These are phyloP conservation scores for Melocanna baccifera DNA, from an alignment of 176 grass and related monocot genomes.

Conservation along the genomic window DNA sequence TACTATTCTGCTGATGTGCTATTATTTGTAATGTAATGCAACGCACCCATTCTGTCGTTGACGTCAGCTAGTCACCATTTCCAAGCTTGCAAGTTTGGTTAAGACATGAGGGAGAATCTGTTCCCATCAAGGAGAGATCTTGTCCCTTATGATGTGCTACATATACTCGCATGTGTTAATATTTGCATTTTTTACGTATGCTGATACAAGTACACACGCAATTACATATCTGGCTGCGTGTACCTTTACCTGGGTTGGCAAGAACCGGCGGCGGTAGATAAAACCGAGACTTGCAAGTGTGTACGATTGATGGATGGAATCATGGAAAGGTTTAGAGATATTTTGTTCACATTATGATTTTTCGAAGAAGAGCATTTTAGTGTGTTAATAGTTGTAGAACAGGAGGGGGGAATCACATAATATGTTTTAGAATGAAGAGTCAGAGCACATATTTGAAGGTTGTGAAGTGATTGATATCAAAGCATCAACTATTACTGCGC, in stretches of 20 bases:
- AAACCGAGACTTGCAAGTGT: conserved; percentile 3
- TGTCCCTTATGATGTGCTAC: conserved; percentile 11
- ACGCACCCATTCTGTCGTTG: conserved; percentile 14
- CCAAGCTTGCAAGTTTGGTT: conserved; percentile 42
- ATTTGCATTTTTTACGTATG: not conserved
- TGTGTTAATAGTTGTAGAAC: not conserved
- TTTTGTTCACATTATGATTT: not conserved
- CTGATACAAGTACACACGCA: conserved; percentile 23
- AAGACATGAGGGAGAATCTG: conserved; percentile 21
- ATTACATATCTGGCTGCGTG: conserved; percentile 3
- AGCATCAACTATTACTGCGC: too few relatives aligned
- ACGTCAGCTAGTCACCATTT: conserved; percentile 22
- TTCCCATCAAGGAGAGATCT: conserved; percentile 18
- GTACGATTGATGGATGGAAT: not conserved
- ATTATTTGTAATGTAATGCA: not conserved
- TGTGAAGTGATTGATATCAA: too few relatives aligned
- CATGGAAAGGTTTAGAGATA: not conserved
- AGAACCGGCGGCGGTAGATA: not conserved
- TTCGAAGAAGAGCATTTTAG: not conserved
- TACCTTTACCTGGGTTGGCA: not conserved
- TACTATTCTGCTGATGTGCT: conserved; percentile 15
- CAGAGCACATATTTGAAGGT: too few relatives aligned
- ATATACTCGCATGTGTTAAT: conserved; percentile 23
- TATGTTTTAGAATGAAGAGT: too few relatives aligned
- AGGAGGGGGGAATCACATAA: too few relatives aligned